phyloP scores from a whole-genome alignment of 257 asterid species.

The Datura wrightii region DNA sequence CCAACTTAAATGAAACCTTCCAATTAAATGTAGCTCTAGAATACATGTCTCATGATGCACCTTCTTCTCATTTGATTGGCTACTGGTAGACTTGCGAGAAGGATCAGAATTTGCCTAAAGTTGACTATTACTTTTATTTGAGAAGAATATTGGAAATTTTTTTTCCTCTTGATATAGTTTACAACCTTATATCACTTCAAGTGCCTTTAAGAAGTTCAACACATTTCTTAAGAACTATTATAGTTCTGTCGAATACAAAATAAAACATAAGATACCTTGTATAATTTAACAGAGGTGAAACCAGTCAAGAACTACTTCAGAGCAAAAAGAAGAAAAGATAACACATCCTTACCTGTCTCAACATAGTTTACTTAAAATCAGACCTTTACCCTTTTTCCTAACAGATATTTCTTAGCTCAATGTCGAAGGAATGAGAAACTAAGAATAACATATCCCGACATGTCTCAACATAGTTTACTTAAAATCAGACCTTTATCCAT shows the following conservation, averaged over 20 bases:
- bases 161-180: neutral
- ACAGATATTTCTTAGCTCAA: conserved; percentile 20
- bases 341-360: neutral
- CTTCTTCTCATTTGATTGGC: neutral
- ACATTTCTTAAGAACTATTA: neutral
- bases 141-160: neutral
- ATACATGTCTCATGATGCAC: neutral
- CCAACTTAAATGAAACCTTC: neutral
- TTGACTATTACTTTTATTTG: neutral
- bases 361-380: neutral
- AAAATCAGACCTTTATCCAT: conserved; percentile 2
- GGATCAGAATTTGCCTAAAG: neutral
- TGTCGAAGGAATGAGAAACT: neutral
- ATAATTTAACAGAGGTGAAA: conserved; percentile 4
- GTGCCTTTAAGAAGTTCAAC: neutral
- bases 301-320: conserved; percentile 14
- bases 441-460: neutral
- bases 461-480: neutral
- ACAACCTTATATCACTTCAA: neutral
- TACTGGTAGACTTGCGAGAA: neutral
- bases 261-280: neutral
- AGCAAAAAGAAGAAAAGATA: conserved; percentile 7
- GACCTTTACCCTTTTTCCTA: neutral
- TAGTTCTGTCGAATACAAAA: neutral
- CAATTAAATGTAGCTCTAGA: neutral